These are phyloP conservation scores for Neurospora sp. DNA, from an alignment of 2,329 filamentous ascomycete species.

Conservation along the genomic window DNA sequence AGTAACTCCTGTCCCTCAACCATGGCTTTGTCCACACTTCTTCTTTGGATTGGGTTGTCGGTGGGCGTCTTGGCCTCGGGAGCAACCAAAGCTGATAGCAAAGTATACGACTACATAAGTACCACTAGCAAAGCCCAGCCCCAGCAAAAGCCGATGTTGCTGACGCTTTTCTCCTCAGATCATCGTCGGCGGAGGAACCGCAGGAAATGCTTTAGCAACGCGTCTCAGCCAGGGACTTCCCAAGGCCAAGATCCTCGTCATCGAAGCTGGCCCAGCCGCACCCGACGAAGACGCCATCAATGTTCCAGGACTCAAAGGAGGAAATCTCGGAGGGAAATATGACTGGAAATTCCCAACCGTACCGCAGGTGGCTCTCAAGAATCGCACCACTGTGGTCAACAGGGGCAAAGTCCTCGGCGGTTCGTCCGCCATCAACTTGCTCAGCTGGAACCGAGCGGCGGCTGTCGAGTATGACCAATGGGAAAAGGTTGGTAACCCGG, in stretches of 20 bases:
- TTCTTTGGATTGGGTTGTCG: background rate
- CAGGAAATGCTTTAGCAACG: constrained; percentile 23
- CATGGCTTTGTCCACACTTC: background rate
- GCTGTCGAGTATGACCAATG: constrained; percentile 28
- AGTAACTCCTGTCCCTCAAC: background rate
- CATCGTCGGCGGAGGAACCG: constrained; percentile 26
- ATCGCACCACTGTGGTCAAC: constrained; percentile 30
- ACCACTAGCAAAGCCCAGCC: background rate
- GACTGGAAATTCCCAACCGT: constrained; percentile 36
- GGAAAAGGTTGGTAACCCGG: constrained; percentile 25
- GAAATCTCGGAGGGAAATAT: constrained; percentile 18
- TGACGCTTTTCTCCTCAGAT: constrained; percentile 11
- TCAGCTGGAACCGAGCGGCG: constrained; percentile 27
- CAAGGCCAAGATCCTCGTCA: constrained; percentile 20
- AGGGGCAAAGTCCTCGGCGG: constrained; percentile 40
- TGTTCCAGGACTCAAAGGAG: constrained; percentile 23
- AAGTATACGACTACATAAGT: constrained; percentile 18
- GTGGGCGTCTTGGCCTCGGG: background rate
- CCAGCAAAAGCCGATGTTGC: background rate
- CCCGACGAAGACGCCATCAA: constrained; percentile 23
- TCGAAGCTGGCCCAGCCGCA: constrained; percentile 22
- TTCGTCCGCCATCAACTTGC: constrained; percentile 35
- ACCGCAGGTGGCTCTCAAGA: constrained; percentile 28
- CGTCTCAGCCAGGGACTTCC: constrained; percentile 24
- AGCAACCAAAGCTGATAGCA: background rate